Conservation (phyloP, 108 stramenopile genomes). For the Seminavis robusta region DNA sequence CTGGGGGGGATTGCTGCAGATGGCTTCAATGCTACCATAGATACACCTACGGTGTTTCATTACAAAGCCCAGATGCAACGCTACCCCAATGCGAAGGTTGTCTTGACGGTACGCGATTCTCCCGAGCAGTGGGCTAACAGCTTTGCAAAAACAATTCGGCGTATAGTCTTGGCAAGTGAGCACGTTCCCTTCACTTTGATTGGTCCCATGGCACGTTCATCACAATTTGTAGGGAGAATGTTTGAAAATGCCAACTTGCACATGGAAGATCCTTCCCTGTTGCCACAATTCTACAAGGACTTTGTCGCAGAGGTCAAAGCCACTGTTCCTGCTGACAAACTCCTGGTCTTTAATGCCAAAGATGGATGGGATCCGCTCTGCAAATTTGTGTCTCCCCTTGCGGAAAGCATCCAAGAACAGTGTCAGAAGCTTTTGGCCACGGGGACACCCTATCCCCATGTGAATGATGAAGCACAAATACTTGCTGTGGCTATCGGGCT, state of each 20-base stretch:
- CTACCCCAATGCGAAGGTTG: constrained; percentile 32
- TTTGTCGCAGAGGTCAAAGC: not conserved
- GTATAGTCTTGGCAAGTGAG: too few relatives aligned
- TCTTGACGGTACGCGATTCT: constrained; percentile 44
- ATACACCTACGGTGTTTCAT: constrained; percentile 43
- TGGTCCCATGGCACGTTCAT: not conserved
- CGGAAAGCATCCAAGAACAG: not conserved
- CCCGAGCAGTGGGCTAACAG: too few relatives aligned
- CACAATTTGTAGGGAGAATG: not conserved
- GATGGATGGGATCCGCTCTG: constrained; percentile 33
- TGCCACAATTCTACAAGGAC: not conserved
- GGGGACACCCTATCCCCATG: not conserved
- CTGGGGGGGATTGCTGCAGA: not conserved
- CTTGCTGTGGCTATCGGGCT: too few relatives aligned
- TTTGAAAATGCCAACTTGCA: not conserved
- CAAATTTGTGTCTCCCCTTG: constrained; percentile 9
- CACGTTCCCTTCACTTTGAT: too few relatives aligned
- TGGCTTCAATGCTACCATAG: too few relatives aligned
- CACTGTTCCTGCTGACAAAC: constrained; percentile 13
- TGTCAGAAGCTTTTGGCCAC: not conserved
- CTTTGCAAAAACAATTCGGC: too few relatives aligned
- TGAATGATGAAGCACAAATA: not conserved
- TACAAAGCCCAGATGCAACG: constrained; percentile 8
- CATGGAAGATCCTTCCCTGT: not conserved
- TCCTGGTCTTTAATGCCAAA: constrained; percentile 20